Base-by-base conservation (phyloP, 768 basidiomycete genomes). In the Macrocybe gigantea region DNA sequence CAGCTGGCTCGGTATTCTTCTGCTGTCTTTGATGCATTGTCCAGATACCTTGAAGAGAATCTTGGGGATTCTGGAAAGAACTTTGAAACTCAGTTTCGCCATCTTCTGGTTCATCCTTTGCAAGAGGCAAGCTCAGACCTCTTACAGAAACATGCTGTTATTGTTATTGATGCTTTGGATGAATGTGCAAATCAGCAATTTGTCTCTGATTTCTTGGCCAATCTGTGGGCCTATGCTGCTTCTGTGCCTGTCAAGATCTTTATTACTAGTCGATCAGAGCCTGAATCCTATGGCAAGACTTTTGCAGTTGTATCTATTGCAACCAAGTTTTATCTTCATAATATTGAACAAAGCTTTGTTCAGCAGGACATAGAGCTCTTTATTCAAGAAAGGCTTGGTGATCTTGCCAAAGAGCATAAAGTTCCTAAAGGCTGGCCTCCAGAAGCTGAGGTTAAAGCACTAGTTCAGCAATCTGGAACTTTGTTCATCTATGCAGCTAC, bases 401-500 rank as follows among this genome's bases (percentile, higher is more conserved):
- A 22, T 22, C 22, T 22, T 22, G 22, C 22, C 22, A 22, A 22
- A 22, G 22, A 22, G 22, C 22, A 22, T 22, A 22, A 22, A 22
- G 22, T 22, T 22, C 22, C 22, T 22, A 22, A 22, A 22, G 22
- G 22, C 22, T 22, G 22, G 35, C 42, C 9, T 33, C 8, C 13
- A 29, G 31, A 7, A 32, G 13, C 8, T 7, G 33, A 44, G 7
- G 12, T 44, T 11, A 33, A 7, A n/a, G 22, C 31, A 33, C 42
- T 44, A 1, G 12, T 44, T 33, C 42, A 33, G 33, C 32, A 7
- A 7, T 32, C 42, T 15, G 42, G 12, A 14, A 33, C 14, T 14
- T 35, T 44, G 4, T 44, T 44, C 42, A 44, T 44, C 7, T 44
- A 44, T 31, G 42, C 42, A 15, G 42, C 42, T 33, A 44, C 42